Percentiles rank a stretch among this genome's conserved stretches.
Conservation (phyloP, 2,329 filamentous ascomycete genomes). For the Apiospora rasikravindrae region DNA sequence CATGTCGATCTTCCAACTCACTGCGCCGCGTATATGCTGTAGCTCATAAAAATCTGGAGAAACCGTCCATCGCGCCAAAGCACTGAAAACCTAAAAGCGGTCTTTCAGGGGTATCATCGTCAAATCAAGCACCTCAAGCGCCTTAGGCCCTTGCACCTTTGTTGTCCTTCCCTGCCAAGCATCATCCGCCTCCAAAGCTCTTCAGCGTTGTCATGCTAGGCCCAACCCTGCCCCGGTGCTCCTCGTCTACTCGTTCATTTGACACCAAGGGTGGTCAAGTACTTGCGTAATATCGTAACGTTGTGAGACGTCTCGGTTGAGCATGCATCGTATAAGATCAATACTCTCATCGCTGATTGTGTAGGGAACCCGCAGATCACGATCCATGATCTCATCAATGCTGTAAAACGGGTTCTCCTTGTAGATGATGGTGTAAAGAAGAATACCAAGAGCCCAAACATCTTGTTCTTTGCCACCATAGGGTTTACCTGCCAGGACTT, state of each 20-base stretch:
- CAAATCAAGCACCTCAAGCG: slow-evolving; percentile 10
- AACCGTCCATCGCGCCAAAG: slow-evolving; percentile 6
- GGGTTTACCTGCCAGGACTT: slow-evolving; percentile 89
- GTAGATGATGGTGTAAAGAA: slow-evolving; percentile 98
- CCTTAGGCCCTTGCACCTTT: slow-evolving; percentile 5
- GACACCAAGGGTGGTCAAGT: slow-evolving; percentile 85
- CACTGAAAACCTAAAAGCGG: slow-evolving; percentile 14
- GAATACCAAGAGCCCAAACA: slow-evolving; percentile 95
- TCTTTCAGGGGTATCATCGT: slow-evolving; percentile 17
- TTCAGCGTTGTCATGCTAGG: neutral
- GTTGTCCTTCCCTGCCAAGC: neutral
- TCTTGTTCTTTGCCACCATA: slow-evolving; percentile 98
- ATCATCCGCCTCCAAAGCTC: neutral
- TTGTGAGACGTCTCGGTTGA: slow-evolving; percentile 84
- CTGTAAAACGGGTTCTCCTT: slow-evolving; percentile 99
- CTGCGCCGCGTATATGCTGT: slow-evolving; percentile 3
- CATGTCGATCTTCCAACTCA: neutral
- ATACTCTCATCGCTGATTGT: slow-evolving; percentile 91
- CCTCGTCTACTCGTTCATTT: slow-evolving; percentile 30
- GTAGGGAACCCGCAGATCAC: slow-evolving; percentile 89
- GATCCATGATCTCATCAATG: slow-evolving; percentile 99
- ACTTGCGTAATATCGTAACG: slow-evolving; percentile 88
- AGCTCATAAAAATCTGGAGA: slow-evolving; percentile 9
- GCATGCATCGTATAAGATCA: slow-evolving; percentile 88
- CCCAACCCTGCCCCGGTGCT: neutral